Percentiles rank a stretch among this genome's conserved stretches.
Evolutionary conservation across 164 flowering plant genomes (phyloP).

Genomic region (Paratinospora sagittata): DNA sequence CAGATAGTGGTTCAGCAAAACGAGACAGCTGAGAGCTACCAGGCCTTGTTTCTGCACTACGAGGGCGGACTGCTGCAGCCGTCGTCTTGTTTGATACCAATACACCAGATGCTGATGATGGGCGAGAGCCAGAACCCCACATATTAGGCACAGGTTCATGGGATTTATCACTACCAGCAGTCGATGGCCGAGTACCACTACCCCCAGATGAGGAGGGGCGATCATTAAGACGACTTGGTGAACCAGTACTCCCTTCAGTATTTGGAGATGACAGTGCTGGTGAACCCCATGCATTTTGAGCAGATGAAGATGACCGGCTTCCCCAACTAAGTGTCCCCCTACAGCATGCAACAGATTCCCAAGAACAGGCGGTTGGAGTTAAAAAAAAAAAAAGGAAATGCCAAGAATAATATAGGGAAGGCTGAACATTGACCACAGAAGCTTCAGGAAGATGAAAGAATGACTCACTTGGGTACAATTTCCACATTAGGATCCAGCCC

Average conservation of each 20-base stretch:
- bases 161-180: slow-evolving; percentile 82
- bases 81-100: slow-evolving; percentile 59
- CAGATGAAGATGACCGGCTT: slow-evolving; percentile 56
- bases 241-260: slow-evolving; percentile 49
- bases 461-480: slow-evolving; percentile 98
- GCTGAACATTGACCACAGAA: neutral
- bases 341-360: neutral
- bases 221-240: slow-evolving; percentile 60
- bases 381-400: neutral
- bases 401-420: neutral
- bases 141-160: slow-evolving; percentile 53
- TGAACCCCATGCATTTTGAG: slow-evolving; percentile 85
- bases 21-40: slow-evolving; percentile 92
- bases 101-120: slow-evolving; percentile 87
- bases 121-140: slow-evolving; percentile 79
- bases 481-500: slow-evolving; percentile 93
- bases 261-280: slow-evolving; percentile 45
- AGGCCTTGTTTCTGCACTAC: slow-evolving; percentile 91
- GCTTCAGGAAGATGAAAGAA: neutral
- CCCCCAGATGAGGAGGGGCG: slow-evolving; percentile 97
- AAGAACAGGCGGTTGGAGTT: neutral
- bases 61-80: slow-evolving; percentile 61
- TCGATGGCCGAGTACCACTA: slow-evolving; percentile 87
- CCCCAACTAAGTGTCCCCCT: slow-evolving; percentile 99
- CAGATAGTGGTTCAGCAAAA: slow-evolving; percentile 73